Base-by-base conservation (phyloP, 2,329 filamentous ascomycete species). In the Penicillium sp. region DNA sequence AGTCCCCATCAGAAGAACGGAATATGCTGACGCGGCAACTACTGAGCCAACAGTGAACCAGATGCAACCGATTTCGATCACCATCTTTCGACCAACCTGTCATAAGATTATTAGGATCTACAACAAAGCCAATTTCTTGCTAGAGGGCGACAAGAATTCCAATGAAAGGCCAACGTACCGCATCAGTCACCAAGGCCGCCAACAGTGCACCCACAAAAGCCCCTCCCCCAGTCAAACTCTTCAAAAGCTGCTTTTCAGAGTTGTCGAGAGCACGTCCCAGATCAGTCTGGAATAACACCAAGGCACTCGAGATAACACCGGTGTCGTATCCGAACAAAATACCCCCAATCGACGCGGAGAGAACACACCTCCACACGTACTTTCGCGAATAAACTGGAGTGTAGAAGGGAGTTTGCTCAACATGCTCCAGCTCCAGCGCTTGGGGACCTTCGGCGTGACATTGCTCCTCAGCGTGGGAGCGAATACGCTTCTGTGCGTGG, bases 241-340 rank as follows among this genome's bases (percentile, higher is more conserved):
- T 84, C 37, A 84, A 78, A 26, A 84, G 71, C 66, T 85, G 82
- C 64, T 82, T 78, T 60, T 85, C 80, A 17, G 73, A 75, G 1
- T 79, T 73, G 45, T 63, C 70, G 6, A 82, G 68, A 6, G 64
- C 63, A 6, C 71, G 68, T 24, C 78, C 74, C 4, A 84, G 76
- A 53, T 79, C 74, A 9, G 56, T 35, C 19, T 56, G 60, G 1
- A 66, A 56, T 33, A 59, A 53, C 6, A 82, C 76, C 0, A 82
- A 73, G 8, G 81, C 79, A 0, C 75, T 81, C 26, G 73, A 81
- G 60, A 78, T 82, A 71, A 77, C 76, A 33, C 73, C 80, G 53
- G 75, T 83, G 61, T 81, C 81, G 67, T 83, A 83, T n/a, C 80
- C 78, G 38, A 64, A 64, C 2, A 64, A n/a, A 5, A 64, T 50